A percentile compares a stretch with the other conserved stretches of the same genome.
These are phyloP conservation scores for Pseudocohnilembus persalinus DNA, from an alignment of 169 alveolate species.

Conservation along the genomic window DNA sequence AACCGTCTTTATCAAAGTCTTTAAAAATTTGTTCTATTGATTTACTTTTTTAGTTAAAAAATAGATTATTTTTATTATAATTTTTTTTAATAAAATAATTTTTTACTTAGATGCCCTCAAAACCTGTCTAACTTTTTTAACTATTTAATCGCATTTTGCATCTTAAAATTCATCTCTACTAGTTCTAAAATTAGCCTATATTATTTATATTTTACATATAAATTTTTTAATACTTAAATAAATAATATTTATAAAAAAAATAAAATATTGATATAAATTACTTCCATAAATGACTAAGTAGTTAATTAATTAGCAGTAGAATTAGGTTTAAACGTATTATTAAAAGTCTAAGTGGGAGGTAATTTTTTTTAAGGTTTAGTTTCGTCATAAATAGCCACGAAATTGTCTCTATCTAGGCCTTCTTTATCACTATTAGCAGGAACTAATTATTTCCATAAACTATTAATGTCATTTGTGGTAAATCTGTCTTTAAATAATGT, in stretches of 20 bases:
- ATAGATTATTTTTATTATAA: not conserved
- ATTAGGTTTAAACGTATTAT: not conserved
- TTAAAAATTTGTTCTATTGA: conserved; percentile 33
- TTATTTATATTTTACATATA: no score
- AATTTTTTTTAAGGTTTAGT: not conserved
- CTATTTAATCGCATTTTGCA: conserved; percentile 9
- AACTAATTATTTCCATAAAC: conserved; percentile 8
- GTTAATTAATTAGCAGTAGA: not conserved
- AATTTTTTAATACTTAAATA: no score
- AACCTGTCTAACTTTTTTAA: conserved; percentile 43
- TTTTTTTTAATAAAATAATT: no score
- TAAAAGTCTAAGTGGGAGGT: not conserved
- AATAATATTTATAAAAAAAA: no score
- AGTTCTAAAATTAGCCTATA: not conserved
- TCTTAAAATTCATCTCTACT: not conserved
- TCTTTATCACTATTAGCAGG: not conserved
- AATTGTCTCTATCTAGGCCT: not conserved
- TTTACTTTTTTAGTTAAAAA: not conserved
- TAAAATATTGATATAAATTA: no score
- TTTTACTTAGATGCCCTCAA: conserved; percentile 15
- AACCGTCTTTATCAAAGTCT: conserved; percentile 49
- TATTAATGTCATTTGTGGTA: conserved; percentile 1
- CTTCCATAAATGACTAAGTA: not conserved
- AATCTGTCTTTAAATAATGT: conserved; percentile 2
- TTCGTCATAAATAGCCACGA: conserved; percentile 5